Conservation (phyloP, 2,329 filamentous ascomycete genomes). For the Daldinia eschscholtzii region DNA sequence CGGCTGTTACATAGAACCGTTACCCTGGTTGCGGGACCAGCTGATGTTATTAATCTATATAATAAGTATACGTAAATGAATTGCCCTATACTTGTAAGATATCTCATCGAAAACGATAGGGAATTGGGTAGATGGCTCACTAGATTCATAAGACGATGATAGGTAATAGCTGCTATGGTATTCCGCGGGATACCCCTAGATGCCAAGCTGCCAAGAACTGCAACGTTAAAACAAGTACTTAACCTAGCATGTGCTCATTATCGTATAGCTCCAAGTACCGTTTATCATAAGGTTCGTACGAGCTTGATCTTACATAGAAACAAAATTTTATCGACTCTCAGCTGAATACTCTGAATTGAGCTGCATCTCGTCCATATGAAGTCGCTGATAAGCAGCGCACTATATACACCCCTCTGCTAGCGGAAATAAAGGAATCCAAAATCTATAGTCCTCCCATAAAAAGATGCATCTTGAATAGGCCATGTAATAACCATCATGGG, state of each 20-base stretch:
- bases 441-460: too few species aligned
- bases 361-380: too few species aligned
- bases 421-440: too few species aligned
- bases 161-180: background rate
- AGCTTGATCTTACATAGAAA: background rate
- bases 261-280: background rate
- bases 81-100: slow-evolving; percentile 11
- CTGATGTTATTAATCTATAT: slow-evolving; percentile 26
- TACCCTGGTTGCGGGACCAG: slow-evolving; percentile 30
- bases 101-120: background rate
- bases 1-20: slow-evolving; percentile 31
- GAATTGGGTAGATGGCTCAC: background rate
- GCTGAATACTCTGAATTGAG: background rate
- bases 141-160: background rate
- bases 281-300: background rate
- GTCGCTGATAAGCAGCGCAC: too few species aligned
- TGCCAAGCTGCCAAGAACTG: slow-evolving; percentile 12
- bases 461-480: too few species aligned
- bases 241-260: background rate
- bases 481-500: too few species aligned
- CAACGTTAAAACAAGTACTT: background rate
- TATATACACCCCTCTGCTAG: too few species aligned
- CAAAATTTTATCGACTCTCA: background rate
- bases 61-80: slow-evolving; percentile 1
- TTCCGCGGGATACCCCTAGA: background rate